Percentiles rank a stretch among this genome's conserved stretches.
Conservation (phyloP, 495 filamentous ascomycete species). For the Penicillium pancosmium region DNA sequence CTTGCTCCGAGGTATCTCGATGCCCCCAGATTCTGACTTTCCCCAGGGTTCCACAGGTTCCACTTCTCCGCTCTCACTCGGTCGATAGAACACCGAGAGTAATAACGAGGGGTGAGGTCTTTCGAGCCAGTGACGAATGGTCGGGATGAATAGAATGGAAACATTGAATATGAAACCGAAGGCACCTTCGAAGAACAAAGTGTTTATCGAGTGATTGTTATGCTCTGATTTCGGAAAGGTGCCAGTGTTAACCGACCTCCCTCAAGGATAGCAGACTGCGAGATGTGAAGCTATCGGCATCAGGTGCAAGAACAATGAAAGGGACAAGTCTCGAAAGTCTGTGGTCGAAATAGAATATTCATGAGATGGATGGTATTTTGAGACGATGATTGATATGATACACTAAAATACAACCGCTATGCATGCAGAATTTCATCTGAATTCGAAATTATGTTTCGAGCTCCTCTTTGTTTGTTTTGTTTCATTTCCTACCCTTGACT, state of each 20-base stretch:
- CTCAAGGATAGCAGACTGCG: background rate
- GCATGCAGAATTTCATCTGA: slow-evolving; percentile 9
- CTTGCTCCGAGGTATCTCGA: slow-evolving; percentile 10
- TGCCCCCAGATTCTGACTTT: slow-evolving; percentile 4
- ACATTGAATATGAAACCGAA: background rate
- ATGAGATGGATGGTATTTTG: background rate
- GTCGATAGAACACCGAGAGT: background rate
- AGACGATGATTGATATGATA: slow-evolving; percentile 5
- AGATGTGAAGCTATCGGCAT: background rate
- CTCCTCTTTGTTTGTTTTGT: background rate
- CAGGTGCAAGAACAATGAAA: background rate
- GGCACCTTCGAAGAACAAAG: too few relatives aligned
- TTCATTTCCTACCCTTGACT: slow-evolving; percentile 23
- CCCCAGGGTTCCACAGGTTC: slow-evolving; percentile 7
- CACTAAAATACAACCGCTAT: slow-evolving; percentile 17
- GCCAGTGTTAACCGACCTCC: background rate
- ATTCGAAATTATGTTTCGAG: background rate
- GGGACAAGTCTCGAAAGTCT: background rate
- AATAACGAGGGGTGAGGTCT: background rate
- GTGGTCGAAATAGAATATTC: background rate
- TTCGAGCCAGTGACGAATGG: background rate
- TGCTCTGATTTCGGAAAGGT: too few relatives aligned
- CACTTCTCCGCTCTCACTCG: slow-evolving; percentile 4
- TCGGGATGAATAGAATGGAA: background rate
- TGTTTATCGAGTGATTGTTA: too few relatives aligned